These are phyloP conservation scores for Debaryomyces sp. DNA, from an alignment of 1,139 yeast genomes.

Conservation along the genomic window DNA sequence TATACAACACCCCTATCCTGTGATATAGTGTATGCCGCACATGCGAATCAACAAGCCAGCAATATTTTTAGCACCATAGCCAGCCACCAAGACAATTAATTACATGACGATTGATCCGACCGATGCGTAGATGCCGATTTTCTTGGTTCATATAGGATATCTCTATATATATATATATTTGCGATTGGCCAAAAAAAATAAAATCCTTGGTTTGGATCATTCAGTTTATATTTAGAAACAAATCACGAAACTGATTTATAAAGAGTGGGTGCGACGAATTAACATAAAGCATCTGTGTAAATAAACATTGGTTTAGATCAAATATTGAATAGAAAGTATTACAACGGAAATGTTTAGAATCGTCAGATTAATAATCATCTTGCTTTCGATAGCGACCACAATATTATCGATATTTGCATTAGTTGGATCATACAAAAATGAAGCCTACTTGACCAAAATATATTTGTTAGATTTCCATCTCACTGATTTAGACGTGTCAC, in stretches of 20 bases:
- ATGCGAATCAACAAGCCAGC: background rate
- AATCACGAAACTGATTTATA: background rate
- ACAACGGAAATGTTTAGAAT: slow-evolving; percentile 29
- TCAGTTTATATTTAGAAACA: background rate
- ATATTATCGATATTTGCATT: slow-evolving; percentile 43
- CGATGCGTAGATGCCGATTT: background rate
- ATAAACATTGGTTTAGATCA: background rate
- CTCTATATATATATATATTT: background rate
- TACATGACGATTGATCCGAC: background rate
- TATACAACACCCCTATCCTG: background rate
- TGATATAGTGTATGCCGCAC: background rate
- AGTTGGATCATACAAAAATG: slow-evolving; percentile 44
- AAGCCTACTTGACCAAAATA: slow-evolving; percentile 36
- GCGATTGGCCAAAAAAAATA: background rate
- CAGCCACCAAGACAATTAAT: background rate
- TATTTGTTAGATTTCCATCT: slow-evolving; percentile 44
- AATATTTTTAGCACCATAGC: background rate
- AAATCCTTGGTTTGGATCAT: background rate
- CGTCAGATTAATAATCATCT: slow-evolving; percentile 37
- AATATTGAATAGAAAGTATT: background rate
- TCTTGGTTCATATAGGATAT: background rate
- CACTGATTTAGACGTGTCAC: slow-evolving; percentile 33
- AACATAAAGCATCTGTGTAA: background rate
- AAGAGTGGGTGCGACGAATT: background rate
- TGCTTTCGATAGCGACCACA: slow-evolving; percentile 38